phyloP scores from a whole-genome alignment of 1,284 basidiomycete genomes.

The Puccinia hordei region DNA sequence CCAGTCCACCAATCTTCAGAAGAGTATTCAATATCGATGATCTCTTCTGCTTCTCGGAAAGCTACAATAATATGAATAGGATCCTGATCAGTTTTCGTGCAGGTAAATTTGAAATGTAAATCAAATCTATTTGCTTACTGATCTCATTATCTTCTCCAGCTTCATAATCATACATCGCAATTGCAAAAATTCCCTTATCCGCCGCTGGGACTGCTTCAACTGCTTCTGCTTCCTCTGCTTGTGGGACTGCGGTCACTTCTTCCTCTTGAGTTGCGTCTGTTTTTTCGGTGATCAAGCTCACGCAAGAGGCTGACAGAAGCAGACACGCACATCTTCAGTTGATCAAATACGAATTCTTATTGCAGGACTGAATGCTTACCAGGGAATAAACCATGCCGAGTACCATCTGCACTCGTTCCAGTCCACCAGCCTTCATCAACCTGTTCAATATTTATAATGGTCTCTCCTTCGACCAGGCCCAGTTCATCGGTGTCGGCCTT shows the following conservation, averaged over 20 bases:
- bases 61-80: constrained; percentile 53
- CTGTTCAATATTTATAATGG: constrained; percentile 77
- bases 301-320: not conserved
- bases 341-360: not conserved
- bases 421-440: constrained; percentile 71
- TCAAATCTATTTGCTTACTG: constrained; percentile 59
- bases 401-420: constrained; percentile 69
- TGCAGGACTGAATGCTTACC: constrained; percentile 61
- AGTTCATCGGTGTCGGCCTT: constrained; percentile 77
- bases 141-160: constrained; percentile 55
- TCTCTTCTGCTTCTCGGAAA: constrained; percentile 57
- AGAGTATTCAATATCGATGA: constrained; percentile 58
- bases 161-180: constrained; percentile 59
- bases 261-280: not conserved
- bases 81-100: constrained; percentile 58
- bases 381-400: constrained; percentile 71
- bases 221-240: constrained; percentile 59
- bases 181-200: constrained; percentile 53
- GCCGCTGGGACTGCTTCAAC: constrained; percentile 78
- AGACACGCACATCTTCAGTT: not conserved
- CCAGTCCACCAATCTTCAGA: constrained; percentile 72
- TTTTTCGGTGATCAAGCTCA: constrained; percentile 36
- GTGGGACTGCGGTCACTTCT: constrained; percentile 60
- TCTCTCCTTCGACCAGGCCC: constrained; percentile 74
- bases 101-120: constrained; percentile 60